These are phyloP conservation scores for Trifolium subterraneum DNA, from an alignment of 306 rosid genomes.

Conservation along the genomic window DNA sequence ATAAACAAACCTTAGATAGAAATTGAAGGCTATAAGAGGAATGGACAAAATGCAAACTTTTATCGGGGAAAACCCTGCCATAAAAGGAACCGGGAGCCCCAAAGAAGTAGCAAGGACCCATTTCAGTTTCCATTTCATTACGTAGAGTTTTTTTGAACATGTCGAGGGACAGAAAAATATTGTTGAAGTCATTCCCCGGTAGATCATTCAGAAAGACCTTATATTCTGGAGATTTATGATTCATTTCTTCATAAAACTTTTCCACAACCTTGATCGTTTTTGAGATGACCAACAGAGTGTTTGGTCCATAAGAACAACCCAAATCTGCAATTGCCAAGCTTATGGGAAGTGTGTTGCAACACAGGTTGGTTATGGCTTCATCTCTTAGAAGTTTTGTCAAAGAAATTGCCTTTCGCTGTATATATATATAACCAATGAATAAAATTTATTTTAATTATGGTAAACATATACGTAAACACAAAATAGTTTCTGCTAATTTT, in stretches of 20 bases:
- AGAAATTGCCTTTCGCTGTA: conserved; percentile 50
- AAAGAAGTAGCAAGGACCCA: conserved; percentile 54
- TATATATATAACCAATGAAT: neutral
- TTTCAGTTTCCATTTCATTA: conserved; percentile 6
- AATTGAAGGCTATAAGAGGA: conserved; percentile 59
- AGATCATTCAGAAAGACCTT: conserved; percentile 56
- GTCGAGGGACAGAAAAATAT: conserved; percentile 48
- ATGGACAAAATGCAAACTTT: conserved; percentile 54
- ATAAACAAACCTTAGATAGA: conserved; percentile 52
- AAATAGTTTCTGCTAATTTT: too few species aligned
- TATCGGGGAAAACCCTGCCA: conserved; percentile 47
- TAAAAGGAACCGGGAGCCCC: conserved; percentile 69
- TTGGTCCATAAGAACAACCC: conserved; percentile 71
- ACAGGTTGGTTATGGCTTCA: conserved; percentile 49
- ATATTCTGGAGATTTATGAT: conserved; percentile 47
- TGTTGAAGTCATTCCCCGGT: conserved; percentile 62
- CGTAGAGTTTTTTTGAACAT: conserved; percentile 40
- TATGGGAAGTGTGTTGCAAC: conserved; percentile 3
- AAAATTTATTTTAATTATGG: neutral
- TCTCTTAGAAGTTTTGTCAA: conserved; percentile 46
- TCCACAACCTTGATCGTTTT: conserved; percentile 49
- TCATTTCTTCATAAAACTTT: conserved; percentile 33
- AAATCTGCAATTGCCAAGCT: conserved; percentile 60
- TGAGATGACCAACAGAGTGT: conserved; percentile 50
- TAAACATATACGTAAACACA: neutral